Evolutionary conservation across 2,329 filamentous ascomycete species (phyloP).

Genomic region (Arthrocladium fulminans): DNA sequence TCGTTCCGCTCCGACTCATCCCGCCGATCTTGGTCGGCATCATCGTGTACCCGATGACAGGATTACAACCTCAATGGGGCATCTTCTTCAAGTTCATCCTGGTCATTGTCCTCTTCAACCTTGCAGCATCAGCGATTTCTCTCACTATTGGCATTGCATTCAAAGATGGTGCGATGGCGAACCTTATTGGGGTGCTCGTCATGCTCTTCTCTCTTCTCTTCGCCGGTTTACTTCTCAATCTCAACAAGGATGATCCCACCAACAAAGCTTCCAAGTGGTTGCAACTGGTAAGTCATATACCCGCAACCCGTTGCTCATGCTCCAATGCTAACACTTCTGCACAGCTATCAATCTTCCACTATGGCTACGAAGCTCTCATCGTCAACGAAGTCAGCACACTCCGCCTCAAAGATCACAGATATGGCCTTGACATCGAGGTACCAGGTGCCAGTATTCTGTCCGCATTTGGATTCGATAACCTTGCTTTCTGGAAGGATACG

Average conservation of each 20-base stretch:
- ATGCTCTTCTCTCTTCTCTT: slow-evolving; percentile 97
- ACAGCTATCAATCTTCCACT: slow-evolving; percentile 91
- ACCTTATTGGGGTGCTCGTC: slow-evolving; percentile 83
- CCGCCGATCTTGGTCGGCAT: slow-evolving; percentile 91
- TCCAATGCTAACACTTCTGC: slow-evolving; percentile 25
- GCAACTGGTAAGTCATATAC: slow-evolving; percentile 54
- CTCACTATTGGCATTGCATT: slow-evolving; percentile 94
- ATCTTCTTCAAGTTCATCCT: slow-evolving; percentile 90
- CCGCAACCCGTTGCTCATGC: slow-evolving; percentile 4
- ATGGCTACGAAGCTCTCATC: slow-evolving; percentile 89
- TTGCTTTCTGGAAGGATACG: slow-evolving; percentile 76
- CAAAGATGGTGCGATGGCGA: slow-evolving; percentile 83
- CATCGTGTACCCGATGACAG: slow-evolving; percentile 97
- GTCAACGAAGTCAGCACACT: slow-evolving; percentile 93
- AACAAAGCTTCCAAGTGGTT: slow-evolving; percentile 79
- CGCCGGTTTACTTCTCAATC: slow-evolving; percentile 86
- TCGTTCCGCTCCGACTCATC: slow-evolving; percentile 85
- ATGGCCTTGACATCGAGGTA: slow-evolving; percentile 91
- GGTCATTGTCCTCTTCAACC: slow-evolving; percentile 88
- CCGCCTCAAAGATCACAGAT: slow-evolving; percentile 85
- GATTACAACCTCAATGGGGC: slow-evolving; percentile 67
- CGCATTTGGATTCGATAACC: slow-evolving; percentile 87
- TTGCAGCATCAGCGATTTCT: slow-evolving; percentile 86
- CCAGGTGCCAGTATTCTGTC: slow-evolving; percentile 89
- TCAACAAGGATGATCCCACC: slow-evolving; percentile 61